Percentiles rank a stretch among this genome's conserved stretches.
phyloP scores from a whole-genome alignment of 2,329 filamentous ascomycete species.

The Metarhizium sp. region DNA sequence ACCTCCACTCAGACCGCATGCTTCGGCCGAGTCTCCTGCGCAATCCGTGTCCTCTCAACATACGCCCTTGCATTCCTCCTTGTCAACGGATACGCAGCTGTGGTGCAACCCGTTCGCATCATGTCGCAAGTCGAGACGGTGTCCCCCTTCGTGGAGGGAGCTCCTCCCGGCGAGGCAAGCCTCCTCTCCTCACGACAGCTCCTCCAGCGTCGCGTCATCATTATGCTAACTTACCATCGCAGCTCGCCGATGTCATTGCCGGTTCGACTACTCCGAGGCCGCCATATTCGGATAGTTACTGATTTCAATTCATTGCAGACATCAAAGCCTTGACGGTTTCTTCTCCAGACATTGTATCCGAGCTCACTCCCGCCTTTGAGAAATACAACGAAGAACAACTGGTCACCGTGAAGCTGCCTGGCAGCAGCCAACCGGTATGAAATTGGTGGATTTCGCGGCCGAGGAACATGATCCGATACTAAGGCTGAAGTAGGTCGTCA shows the following conservation, averaged over 20 bases:
- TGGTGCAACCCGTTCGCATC: background rate
- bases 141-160: conserved; percentile 84
- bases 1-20: conserved; percentile 2
- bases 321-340: conserved; percentile 78
- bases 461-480: conserved; percentile 7
- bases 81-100: background rate
- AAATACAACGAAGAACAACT: conserved; percentile 97
- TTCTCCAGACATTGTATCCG: conserved; percentile 55
- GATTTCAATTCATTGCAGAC: conserved; percentile 42
- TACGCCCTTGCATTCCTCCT: background rate
- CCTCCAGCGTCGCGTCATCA: conserved; percentile 10
- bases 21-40: background rate
- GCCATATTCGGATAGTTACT: background rate
- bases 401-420: conserved; percentile 78
- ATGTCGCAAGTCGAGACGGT: conserved; percentile 37
- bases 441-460: background rate
- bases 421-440: conserved; percentile 55
- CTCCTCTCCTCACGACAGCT: conserved; percentile 10
- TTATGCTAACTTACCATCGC: conserved; percentile 18
- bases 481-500: conserved; percentile 51
- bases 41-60: background rate
- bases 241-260: conserved; percentile 83
- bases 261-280: conserved; percentile 40
- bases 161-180: conserved; percentile 88
- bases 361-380: conserved; percentile 75